Evolutionary conservation across 2,329 filamentous ascomycete genomes (phyloP), one percentile per base, ranked within the genome.

Genomic region (Colletotrichum cereale): DNA sequence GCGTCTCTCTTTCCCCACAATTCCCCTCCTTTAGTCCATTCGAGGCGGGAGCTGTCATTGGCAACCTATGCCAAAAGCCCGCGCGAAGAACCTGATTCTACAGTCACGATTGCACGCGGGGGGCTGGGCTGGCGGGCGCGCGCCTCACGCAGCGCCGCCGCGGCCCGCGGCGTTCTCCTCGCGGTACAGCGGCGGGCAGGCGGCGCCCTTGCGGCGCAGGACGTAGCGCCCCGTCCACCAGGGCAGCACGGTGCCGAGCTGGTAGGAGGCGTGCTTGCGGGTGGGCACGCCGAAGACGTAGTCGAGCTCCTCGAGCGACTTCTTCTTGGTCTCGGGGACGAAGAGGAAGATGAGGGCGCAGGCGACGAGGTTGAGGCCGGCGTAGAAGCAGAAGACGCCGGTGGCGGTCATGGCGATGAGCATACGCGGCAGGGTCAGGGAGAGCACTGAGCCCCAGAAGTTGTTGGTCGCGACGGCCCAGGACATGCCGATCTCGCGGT

Each of bases 401-500:
- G 78, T 78, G 0, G 78, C 70, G 0, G 75, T 77, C 72, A 83
- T 76, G 26, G 76, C 76, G 21, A 77, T 76, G 50, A 88, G 78
- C 77, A 88, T 82, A 34, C 83, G 82, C 26, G 87, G 87, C 73
- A 88, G 86, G 0, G 86, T 88, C 18, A 87, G 81, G 2, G 85
- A 83, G 6, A 89, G 79, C 2, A 88, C 80, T 7, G 83, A 80
- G 10, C 82, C 86, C 81, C 86, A 88, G 80, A 87, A 87, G 73
- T 88, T 84, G 75, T 87, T 89, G 1, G 88, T 90, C 2, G 89
- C 88, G 1, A 91, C 89, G 6, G 88, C 88, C 80, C 87, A 90
- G 0, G 84, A 84, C 90, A 92, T 91, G 44, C 89, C 90, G 5
- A 90, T 84, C 77, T 91, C 89, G 73, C 89, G 83, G 78, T 91